Evolutionary conservation across 345 rosid genomes (phyloP).

Genomic region (Aquilaria sinensis): DNA sequence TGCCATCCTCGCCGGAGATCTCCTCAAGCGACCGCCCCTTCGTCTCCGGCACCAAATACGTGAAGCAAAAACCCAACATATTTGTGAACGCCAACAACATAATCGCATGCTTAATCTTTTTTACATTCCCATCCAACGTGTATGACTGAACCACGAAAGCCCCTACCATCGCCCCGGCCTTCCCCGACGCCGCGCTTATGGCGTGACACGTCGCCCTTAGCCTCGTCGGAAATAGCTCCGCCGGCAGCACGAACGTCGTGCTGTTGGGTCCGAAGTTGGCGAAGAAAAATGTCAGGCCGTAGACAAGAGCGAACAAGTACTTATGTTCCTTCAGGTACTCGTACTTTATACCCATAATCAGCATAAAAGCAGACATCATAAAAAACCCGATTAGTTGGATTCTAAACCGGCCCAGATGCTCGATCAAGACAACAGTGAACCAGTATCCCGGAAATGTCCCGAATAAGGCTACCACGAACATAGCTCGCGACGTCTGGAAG

Average conservation of each 20-base stretch:
- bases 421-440: slow-evolving; percentile 23
- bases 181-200: slow-evolving; percentile 11
- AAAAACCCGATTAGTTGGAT: slow-evolving; percentile 24
- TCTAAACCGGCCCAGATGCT: slow-evolving; percentile 20
- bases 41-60: slow-evolving; percentile 21
- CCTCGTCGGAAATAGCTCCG: slow-evolving; percentile 14
- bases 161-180: slow-evolving; percentile 8
- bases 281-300: slow-evolving; percentile 6
- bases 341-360: slow-evolving; percentile 23
- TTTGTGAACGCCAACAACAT: slow-evolving; percentile 14
- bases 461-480: slow-evolving; percentile 19
- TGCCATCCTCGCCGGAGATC: slow-evolving; percentile 17
- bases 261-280: slow-evolving; percentile 6
- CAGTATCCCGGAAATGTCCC: slow-evolving; percentile 27
- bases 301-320: slow-evolving; percentile 8
- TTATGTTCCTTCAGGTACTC: slow-evolving; percentile 10
- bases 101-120: slow-evolving; percentile 10
- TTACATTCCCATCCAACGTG: slow-evolving; percentile 10
- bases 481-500: slow-evolving; percentile 13
- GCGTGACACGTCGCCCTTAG: slow-evolving; percentile 15
- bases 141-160: slow-evolving; percentile 7
- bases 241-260: slow-evolving; percentile 10
- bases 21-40: slow-evolving; percentile 15
- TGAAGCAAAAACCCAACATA: slow-evolving; percentile 15
- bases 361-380: slow-evolving; percentile 25